Percentiles rank a stretch among this genome's conserved stretches.
These are phyloP conservation scores for Globisporangium megalacanthum DNA, from an alignment of 352 stramenopile genomes.

Conservation along the genomic window DNA sequence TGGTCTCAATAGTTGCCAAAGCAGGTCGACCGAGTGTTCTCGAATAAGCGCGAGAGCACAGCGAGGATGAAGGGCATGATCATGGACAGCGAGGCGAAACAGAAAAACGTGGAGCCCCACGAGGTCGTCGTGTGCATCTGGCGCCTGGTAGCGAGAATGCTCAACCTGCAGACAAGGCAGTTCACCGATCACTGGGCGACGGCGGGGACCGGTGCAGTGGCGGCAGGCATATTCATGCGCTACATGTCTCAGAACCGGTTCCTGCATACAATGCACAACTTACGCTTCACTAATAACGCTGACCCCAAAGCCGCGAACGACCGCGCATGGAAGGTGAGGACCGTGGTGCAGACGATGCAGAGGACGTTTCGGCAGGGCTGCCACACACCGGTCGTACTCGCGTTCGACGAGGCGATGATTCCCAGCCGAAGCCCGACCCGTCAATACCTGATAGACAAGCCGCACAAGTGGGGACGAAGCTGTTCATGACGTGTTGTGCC, in stretches of 20 bases:
- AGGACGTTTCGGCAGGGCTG: slow-evolving; percentile 6
- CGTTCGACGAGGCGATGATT: slow-evolving; percentile 9
- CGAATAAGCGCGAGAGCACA: too few species aligned
- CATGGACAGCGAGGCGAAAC: too few species aligned
- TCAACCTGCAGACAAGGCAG: too few species aligned
- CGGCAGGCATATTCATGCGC: not conserved
- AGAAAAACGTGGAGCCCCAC: too few species aligned
- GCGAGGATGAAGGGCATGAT: too few species aligned
- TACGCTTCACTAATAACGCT: slow-evolving; percentile 12
- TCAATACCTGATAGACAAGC: not conserved
- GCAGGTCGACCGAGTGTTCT: not conserved
- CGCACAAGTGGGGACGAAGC: too few species aligned
- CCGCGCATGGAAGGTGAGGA: slow-evolving; percentile 12
- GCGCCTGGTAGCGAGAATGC: too few species aligned
- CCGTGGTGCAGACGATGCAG: slow-evolving; percentile 7
- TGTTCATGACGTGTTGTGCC: not conserved
- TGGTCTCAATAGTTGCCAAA: not conserved
- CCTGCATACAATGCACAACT: slow-evolving; percentile 9
- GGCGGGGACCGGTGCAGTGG: not conserved
- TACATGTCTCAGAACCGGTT: slow-evolving; percentile 4
- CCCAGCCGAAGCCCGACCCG: not conserved
- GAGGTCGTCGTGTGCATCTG: too few species aligned
- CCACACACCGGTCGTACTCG: not conserved
- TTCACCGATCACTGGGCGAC: too few species aligned
- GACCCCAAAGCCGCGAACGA: not conserved